Evolutionary conservation across 352 stramenopile species (phyloP), one percentile per base, ranked within the genome.

Genomic region (Phytophthora crassamura): DNA sequence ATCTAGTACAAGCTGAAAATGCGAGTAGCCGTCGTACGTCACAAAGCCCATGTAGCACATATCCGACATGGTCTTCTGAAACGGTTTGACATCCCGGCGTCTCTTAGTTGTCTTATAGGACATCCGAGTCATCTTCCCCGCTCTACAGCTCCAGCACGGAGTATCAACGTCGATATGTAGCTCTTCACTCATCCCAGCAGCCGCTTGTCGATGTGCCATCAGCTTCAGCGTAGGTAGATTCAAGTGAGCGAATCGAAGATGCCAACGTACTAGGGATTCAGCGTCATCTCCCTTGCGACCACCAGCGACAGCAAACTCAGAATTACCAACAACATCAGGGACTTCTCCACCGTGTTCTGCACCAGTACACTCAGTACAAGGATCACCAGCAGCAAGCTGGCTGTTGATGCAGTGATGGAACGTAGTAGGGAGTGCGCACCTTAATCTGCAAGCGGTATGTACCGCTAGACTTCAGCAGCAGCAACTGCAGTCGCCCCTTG

Each of bases 111-210:
- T 28, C 4, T 28, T 28, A 4, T 28, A 28, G 22, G 22, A 28
- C 2, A 68, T 68, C 8, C 59, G n/a, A 22, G 48, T 56, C 48
- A 45, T 45, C 35, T 56, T 56, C 9, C 6, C 48, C 8, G 33
- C 22, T 28, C 22, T 28, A 28, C 22, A 28, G 22, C 22, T 28
- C 22, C 22, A 28, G 22, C 22, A 28, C 22, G 22, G 22, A 28
- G 22, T 28, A 28, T 28, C 22, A 2, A 28, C 22, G 4, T 28
- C 2, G 22, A 4, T 4, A 28, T 28, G 22, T 28, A 28, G 22
- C 2, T 15, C 25, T 43, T 52, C 18, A 49, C 41, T 46, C 7
- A 20, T 14, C 15, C 55, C 43, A 22, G 11, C 5, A 41, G 35
- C 35, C 3, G 36, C 39, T 43, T 35, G 7, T 25, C 42, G 20